Base-by-base conservation (phyloP, 805 yeast species). In the Myxozyma sirexii region DNA sequence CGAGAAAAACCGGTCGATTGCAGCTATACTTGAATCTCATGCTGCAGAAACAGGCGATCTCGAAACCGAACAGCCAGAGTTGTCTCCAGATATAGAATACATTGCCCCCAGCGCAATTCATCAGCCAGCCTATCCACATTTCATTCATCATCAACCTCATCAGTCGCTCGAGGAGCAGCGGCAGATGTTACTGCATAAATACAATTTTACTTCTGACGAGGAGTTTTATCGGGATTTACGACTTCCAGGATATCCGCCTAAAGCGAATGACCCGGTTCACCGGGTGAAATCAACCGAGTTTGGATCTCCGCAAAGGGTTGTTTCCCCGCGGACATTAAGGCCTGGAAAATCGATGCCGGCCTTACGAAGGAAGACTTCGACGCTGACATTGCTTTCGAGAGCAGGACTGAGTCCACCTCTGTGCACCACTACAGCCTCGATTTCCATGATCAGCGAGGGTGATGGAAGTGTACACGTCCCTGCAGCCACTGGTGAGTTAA, bases 321-420 rank as follows among this genome's bases (percentile, higher is more conserved):
- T 15, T 3, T 27, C 37, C n/a, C 39, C 41, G 2, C 50, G 29
- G 1, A 15, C n/a, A 19, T 15, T 59, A 13, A 31, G 51, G 4
- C 43, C 35, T 10, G 42, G 54, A 19, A 60, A 56, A 37, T 60
- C 64, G n/a, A 60, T 52, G 54, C 61, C 61, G 7, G 39, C 26
- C 12, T 33, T 60, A 19, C 21, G 46, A 10, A 42, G 60, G 15
- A 52, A 55, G 44, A 27, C 53, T 4, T 60, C 64, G 23, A 42
- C 55, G 17, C 37, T 60, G 15, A 44, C 61, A 2, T 35, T 60
- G 31, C 17, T 56, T 24, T 38, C 49, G 17, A 29, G 23, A 17
- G 49, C 15, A 8, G 48, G 53, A 12, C 7, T 43, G 37, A 56
- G 47, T 17, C 59, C 55, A 7, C 33, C 56, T 17, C 42, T 38